phyloP scores from a whole-genome alignment of 2,329 filamentous ascomycete species.

The Trichoderma pleuroti region DNA sequence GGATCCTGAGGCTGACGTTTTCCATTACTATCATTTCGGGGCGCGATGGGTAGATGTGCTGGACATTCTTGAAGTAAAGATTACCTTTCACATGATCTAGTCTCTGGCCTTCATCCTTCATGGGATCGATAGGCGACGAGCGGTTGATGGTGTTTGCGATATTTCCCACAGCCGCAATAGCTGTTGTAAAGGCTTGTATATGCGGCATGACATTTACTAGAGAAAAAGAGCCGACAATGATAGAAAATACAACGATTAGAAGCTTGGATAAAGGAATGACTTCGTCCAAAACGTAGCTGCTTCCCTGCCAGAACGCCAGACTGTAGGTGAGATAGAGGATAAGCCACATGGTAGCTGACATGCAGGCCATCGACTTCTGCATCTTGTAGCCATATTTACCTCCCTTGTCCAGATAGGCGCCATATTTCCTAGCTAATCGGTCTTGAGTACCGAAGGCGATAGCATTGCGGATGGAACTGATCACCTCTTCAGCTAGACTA shows the following conservation, averaged over 20 bases:
- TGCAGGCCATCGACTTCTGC: neutral
- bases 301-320: neutral
- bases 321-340: neutral
- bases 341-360: neutral
- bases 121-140: neutral
- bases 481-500: neutral
- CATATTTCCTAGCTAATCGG: neutral
- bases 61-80: neutral
- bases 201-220: neutral
- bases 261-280: neutral
- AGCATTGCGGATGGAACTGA: neutral
- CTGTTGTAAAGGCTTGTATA: neutral
- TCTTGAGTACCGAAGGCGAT: neutral
- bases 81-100: neutral
- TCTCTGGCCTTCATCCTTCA: neutral
- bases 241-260: neutral
- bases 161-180: neutral
- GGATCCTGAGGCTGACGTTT: neutral
- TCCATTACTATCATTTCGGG: neutral
- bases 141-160: neutral
- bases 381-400: neutral
- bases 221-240: neutral
- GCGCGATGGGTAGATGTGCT: neutral
- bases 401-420: neutral
- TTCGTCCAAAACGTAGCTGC: neutral